Evolutionary conservation across 768 basidiomycete species (phyloP), one percentile per base, ranked within the genome.

Genomic region (Suillus tomentosus): DNA sequence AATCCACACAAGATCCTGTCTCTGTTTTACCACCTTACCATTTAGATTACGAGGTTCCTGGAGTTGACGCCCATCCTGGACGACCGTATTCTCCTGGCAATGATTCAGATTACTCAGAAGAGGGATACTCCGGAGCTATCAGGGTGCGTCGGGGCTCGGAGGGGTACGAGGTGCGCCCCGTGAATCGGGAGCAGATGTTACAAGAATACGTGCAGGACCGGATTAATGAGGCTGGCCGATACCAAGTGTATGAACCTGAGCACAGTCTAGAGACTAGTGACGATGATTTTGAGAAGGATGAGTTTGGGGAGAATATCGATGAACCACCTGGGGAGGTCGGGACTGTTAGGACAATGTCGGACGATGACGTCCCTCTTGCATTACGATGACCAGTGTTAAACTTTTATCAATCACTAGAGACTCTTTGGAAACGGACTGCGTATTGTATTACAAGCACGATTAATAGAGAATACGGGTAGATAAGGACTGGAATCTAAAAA

Each of bases 1-100:
- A 59, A 60, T 69, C 64, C 45, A 60, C 62, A 34, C 70, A 74
- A 40, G 81, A 80, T 15, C 74, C 77, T 27, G 71, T 74, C 7
- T 85, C 86, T 19, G 70, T 81, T 13, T 79, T 90, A 1, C 91
- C 91, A 24, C 91, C 91, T 2, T 92, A 91, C 69, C 92, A 92
- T 75, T 88, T 90, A 3, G 87, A 92, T 71, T 90, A 89, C 68
- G 72, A 79, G 56, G 72, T 77, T 64, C 77, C 74, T 58, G 75
- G 71, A 31, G 72, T 66, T n/a, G 76, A 78, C 17, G 48, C 61
- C 22, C 61, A 71, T 34, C 67, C 74, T 48, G 63, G 45, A 58
- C 73, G 53, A 63, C 58, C 70, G 14, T 60, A 70, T 36, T 62
- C 69, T 51, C 19, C 62, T 34, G 72, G 70, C 5, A 65, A 62